These are phyloP conservation scores for Petunia hybrid DNA, from an alignment of 305 asterid genomes.

Conservation along the genomic window DNA sequence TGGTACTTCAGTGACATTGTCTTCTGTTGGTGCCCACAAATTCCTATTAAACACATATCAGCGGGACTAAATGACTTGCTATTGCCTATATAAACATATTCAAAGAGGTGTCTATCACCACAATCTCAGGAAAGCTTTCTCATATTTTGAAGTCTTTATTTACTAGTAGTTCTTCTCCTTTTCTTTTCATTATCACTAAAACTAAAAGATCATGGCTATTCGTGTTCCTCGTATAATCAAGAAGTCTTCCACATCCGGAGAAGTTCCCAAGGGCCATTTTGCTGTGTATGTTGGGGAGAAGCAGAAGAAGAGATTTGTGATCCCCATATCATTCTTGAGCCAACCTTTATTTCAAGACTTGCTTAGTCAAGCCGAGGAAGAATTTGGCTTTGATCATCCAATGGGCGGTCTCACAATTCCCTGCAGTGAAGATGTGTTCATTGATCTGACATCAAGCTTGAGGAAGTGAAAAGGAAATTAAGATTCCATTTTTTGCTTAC, in stretches of 20 bases:
- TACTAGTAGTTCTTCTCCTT: not conserved
- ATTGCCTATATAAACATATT: slow-evolving; percentile 14
- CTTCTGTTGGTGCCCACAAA: slow-evolving; percentile 21
- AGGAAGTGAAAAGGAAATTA: not conserved
- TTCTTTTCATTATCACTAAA: not conserved
- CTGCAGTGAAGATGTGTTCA: slow-evolving; percentile 74
- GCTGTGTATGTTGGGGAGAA: slow-evolving; percentile 28
- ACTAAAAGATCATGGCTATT: not conserved
- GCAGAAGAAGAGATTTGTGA: slow-evolving; percentile 27
- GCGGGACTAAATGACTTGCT: not conserved
- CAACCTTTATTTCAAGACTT: slow-evolving; percentile 46
- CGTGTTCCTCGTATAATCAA: not conserved
- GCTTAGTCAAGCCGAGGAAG: slow-evolving; percentile 33
- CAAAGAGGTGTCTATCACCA: not conserved
- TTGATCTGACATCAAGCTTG: slow-evolving; percentile 61
- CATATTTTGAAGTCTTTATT: not conserved
- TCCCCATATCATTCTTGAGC: slow-evolving; percentile 39
- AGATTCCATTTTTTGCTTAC: not conserved
- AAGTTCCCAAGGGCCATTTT: not conserved
- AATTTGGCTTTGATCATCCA: slow-evolving; percentile 31
- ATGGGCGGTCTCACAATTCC: slow-evolving; percentile 44
- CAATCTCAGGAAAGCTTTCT: not conserved
- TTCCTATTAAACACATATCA: not conserved
- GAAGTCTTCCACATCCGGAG: slow-evolving; percentile 30
- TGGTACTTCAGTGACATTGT: slow-evolving; percentile 30